A percentile compares a stretch with the other conserved stretches of the same genome.
phyloP scores from a whole-genome alignment of 495 filamentous ascomycete genomes.

The Halenospora varia region DNA sequence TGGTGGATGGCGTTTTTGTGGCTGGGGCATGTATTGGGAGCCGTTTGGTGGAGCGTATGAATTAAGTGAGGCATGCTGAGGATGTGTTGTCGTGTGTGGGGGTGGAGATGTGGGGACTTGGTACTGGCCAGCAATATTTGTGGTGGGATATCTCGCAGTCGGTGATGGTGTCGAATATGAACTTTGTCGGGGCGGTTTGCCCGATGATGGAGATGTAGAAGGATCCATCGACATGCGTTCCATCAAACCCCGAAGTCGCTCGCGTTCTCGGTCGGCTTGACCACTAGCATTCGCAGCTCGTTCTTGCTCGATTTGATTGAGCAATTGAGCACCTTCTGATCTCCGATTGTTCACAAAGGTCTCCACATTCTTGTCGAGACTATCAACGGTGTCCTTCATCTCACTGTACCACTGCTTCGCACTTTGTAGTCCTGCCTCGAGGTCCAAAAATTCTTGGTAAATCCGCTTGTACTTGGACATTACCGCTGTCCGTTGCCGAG shows the following conservation, averaged over 20 bases:
- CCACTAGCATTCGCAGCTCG: constrained; percentile 61
- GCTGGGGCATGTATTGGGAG: constrained; percentile 27
- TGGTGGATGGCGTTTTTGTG: constrained; percentile 8
- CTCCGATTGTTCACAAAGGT: constrained; percentile 93
- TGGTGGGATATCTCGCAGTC: constrained; percentile 41
- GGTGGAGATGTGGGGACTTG: constrained; percentile 46
- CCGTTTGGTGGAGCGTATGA: constrained; percentile 28
- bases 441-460: constrained; percentile 87
- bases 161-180: constrained; percentile 35
- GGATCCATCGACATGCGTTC: constrained; percentile 85
- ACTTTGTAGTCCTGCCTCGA: constrained; percentile 78
- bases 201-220: constrained; percentile 37
- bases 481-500: constrained; percentile 74
- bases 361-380: constrained; percentile 93
- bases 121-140: constrained; percentile 45
- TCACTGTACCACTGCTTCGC: constrained; percentile 92
- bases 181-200: constrained; percentile 40
- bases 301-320: constrained; percentile 81
- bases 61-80: constrained; percentile 30
- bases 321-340: constrained; percentile 84
- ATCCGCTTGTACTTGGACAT: constrained; percentile 86
- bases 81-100: constrained; percentile 16
- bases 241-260: constrained; percentile 85
- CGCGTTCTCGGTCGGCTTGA: constrained; percentile 81
- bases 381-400: constrained; percentile 93